Percentiles rank a stretch among this genome's conserved stretches.
Evolutionary conservation across 306 rosid species (phyloP).

Genomic region (Alnus rubra): DNA sequence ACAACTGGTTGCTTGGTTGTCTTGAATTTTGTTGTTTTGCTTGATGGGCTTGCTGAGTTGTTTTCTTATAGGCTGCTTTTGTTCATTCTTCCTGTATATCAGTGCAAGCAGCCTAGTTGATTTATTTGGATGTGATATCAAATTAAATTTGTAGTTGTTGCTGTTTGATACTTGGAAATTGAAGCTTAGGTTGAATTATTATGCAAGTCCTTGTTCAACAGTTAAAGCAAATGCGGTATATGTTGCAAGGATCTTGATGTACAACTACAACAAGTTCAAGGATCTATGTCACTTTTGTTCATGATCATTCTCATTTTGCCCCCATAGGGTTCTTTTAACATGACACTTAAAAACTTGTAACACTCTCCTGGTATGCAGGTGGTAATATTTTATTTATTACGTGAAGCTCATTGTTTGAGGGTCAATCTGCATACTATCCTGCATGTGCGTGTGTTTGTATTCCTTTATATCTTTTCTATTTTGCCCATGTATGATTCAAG

Average conservation of each 20-base stretch:
- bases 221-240: not conserved
- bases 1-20: constrained; percentile 6
- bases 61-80: not conserved
- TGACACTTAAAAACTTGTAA: too few species aligned
- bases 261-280: not conserved
- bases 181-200: not conserved
- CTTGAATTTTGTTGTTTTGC: constrained; percentile 3
- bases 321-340: too few species aligned
- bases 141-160: not conserved
- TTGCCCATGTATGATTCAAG: too few species aligned
- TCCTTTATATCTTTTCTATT: too few species aligned
- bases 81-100: not conserved
- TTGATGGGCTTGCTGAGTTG: constrained; percentile 12
- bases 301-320: too few species aligned
- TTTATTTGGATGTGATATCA: not conserved
- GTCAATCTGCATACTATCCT: too few species aligned
- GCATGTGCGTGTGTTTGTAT: too few species aligned
- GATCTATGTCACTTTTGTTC: too few species aligned
- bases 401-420: too few species aligned
- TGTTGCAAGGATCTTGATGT: not conserved
- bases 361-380: too few species aligned
- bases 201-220: not conserved
- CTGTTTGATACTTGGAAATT: not conserved
- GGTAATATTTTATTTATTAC: too few species aligned
- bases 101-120: not conserved